These are phyloP conservation scores for Panellus pusillus DNA, from an alignment of 768 basidiomycete genomes.

Conservation along the genomic window DNA sequence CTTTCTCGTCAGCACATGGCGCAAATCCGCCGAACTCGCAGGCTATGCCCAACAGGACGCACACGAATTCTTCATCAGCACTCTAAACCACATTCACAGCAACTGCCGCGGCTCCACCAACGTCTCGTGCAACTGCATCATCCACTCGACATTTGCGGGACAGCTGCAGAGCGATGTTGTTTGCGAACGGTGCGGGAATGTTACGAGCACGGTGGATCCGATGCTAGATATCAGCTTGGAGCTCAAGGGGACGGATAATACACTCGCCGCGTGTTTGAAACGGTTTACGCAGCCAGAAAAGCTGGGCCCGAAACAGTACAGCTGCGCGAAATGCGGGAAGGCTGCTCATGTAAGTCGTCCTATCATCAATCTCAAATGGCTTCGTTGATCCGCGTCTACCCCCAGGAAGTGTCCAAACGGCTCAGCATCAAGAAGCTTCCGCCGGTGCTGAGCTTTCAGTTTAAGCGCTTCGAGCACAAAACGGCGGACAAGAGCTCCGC, in stretches of 20 bases:
- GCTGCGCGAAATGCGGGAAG: slow-evolving; percentile 79
- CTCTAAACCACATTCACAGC: slow-evolving; percentile 84
- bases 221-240: slow-evolving; percentile 92
- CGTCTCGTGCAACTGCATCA: slow-evolving; percentile 83
- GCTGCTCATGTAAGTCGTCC: slow-evolving; percentile 52
- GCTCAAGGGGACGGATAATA: slow-evolving; percentile 64
- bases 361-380: neutral
- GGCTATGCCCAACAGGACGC: slow-evolving; percentile 96
- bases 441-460: slow-evolving; percentile 88
- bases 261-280: slow-evolving; percentile 72
- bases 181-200: slow-evolving; percentile 81
- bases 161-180: slow-evolving; percentile 85
- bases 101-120: slow-evolving; percentile 75
- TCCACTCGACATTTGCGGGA: slow-evolving; percentile 89
- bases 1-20: slow-evolving; percentile 86
- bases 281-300: slow-evolving; percentile 86
- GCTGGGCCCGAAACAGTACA: slow-evolving; percentile 79
- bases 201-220: slow-evolving; percentile 80
- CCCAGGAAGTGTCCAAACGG: slow-evolving; percentile 78
- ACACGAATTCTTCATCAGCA: slow-evolving; percentile 83
- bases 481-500: slow-evolving; percentile 66
- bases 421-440: slow-evolving; percentile 85
- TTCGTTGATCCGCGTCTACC: slow-evolving; percentile 3
- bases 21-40: slow-evolving; percentile 72
- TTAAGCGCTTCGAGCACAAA: slow-evolving; percentile 97